Evolutionary conservation across 257 asterid species (phyloP), one percentile per base, ranked within the genome.

Genomic region (Apocynum venetum): DNA sequence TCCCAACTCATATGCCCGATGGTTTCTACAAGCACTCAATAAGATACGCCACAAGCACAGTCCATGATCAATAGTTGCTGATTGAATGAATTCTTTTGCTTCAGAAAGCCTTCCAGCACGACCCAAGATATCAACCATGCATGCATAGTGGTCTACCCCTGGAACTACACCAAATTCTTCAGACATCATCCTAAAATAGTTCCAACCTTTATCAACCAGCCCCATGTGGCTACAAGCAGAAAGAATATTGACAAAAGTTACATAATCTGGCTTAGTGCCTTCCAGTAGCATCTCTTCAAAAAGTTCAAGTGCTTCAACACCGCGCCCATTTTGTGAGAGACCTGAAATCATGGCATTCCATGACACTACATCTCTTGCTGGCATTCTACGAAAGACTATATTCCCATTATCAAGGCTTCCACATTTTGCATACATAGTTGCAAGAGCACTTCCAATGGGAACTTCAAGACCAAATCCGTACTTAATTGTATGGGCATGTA

Each of bases 281-380:
- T 85, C 91, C 69, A 56, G 49, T 72, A 75, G 86, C 98, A 93
- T 93, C 77, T 91, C 93, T 76, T 89, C 91, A 53, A 93, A 91
- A 76, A 91, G 93, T 67, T 88, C 81, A 70, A 93, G 89, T 17
- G 98, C 98, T 85, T 91, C 88, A 10, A 49, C 17, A 8, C 96
- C 98, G 14, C 63, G 69, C 2, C 97, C 96, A n/a, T 93, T 91
- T 76, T 93, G 98, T 77, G 98, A 87, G 80, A 89, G 90, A 46
- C 95, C 96, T 0, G 98, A 93, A 76, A 93, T 89, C 98, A 93
- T 93, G 13, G 98, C 86, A 71, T 93, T 93, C 98, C 98, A 93
- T 10, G 97, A 86, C 52, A 87, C 89, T 31, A 91, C 92, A 74
- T 91, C 98, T 81, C 91, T 83, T 13, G 86, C 82, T 9, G 96